Conservation (phyloP, 345 rosid genomes). For the Citrus mangshanensis region DNA sequence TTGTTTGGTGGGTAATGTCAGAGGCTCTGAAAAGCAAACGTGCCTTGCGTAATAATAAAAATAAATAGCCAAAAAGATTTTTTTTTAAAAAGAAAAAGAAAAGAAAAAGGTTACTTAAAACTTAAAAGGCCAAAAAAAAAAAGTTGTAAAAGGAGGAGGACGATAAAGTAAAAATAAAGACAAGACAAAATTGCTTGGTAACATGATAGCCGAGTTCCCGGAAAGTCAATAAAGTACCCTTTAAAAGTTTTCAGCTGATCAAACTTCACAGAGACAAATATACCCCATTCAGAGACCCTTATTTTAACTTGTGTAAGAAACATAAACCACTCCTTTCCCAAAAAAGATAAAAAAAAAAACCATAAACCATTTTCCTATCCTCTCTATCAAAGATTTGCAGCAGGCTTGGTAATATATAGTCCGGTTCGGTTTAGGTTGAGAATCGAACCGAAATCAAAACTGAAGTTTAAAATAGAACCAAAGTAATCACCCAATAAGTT, state of each 20-base stretch:
- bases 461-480: too few species aligned
- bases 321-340: background rate
- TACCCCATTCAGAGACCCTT: constrained; percentile 13
- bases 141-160: background rate
- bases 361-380: too few species aligned
- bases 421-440: too few species aligned
- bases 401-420: too few species aligned
- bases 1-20: constrained; percentile 35
- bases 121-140: constrained; percentile 3
- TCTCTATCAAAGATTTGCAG: too few species aligned
- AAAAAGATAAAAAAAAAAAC: too few species aligned
- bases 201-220: constrained; percentile 4
- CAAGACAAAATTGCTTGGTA: constrained; percentile 30
- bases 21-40: constrained; percentile 50
- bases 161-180: constrained; percentile 20
- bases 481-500: too few species aligned
- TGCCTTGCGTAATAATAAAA: constrained; percentile 26
- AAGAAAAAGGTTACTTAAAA: constrained; percentile 17
- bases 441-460: too few species aligned
- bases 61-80: background rate
- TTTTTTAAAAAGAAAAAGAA: background rate
- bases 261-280: constrained; percentile 24
- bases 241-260: constrained; percentile 22
- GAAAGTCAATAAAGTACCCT: constrained; percentile 36
- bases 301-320: background rate